Evolutionary conservation across 2,329 filamentous ascomycete genomes (phyloP).

Genomic region (Cladorrhinum sp.): DNA sequence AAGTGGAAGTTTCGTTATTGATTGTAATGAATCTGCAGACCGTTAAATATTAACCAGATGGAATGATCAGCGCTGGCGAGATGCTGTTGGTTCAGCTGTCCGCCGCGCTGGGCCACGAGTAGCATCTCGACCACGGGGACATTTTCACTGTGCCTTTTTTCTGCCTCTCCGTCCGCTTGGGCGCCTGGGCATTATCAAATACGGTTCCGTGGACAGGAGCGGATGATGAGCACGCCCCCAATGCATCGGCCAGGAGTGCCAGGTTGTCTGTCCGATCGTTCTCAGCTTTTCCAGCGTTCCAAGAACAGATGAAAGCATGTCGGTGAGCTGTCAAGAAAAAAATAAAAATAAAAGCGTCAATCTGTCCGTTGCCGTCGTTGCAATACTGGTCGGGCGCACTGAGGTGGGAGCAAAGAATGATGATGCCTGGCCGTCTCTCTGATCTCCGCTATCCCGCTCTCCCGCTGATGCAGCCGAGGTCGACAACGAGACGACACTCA

Average conservation of each 20-base stretch:
- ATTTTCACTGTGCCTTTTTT: not conserved
- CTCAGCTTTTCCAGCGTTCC: not conserved
- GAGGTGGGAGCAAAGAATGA: not conserved
- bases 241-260: not conserved
- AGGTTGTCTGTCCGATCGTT: not conserved
- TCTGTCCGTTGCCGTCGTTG: not conserved
- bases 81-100: not conserved
- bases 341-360: not conserved
- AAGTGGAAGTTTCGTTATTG: too few relatives aligned
- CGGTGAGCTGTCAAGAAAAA: not conserved
- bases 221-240: not conserved
- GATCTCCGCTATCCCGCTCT: not conserved
- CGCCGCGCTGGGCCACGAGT: not conserved
- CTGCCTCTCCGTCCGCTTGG: not conserved
- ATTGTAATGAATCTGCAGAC: too few relatives aligned
- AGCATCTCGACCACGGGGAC: not conserved
- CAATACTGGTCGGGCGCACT: not conserved
- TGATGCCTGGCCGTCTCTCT: not conserved
- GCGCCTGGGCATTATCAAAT: not conserved
- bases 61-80: not conserved
- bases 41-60: too few relatives aligned
- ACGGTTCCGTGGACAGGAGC: not conserved
- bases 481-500: not conserved
- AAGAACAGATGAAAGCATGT: not conserved
- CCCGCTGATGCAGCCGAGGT: not conserved